Evolutionary conservation across 176 grass and related monocot species (phyloP), one percentile per base, ranked within the genome.

Genomic region (Metroxylon sagu): DNA sequence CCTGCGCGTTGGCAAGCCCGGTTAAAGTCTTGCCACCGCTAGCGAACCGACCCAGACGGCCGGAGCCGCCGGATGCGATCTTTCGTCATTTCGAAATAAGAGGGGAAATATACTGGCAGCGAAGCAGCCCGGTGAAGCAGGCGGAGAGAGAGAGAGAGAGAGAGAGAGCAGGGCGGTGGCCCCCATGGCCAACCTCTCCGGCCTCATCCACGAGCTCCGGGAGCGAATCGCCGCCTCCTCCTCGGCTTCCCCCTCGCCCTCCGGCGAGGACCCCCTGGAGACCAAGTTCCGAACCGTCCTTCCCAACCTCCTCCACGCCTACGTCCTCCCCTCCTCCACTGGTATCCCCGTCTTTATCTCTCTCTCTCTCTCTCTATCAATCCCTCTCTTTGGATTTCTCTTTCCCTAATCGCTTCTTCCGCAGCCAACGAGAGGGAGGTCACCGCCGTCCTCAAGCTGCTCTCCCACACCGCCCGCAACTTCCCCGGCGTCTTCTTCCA

Each of bases 401-500:
- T 35, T 5, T 6, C 25, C 25, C 52, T 77, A 55, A 77, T 52
- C 29, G 4, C 4, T 60, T 54, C 27, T 21, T 59, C 51, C 61
- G 63, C 77, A 90, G 87, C 74, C 3, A 82, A 77, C 74, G 81
- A 77, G 62, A 82, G 78, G 70, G 87, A 97, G 30, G 76, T 79
- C 48, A 82, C 63, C 16, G 92, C 87, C 14, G 77, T 97, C 53
- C 87, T 97, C 1, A 85, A 65, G 65, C 81, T 97, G 64, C 83
- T 97, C 53, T 73, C 66, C n/a, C 64, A 78, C 66, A 90, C 81
- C 29, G 92, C 92, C 16, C 83, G 63, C 53, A 75, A 87, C 52
- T 80, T 82, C 54, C 92, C 92, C 25, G 83, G 92, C 72, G 87
- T 90, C 52, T 82, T 97, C 78, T 97, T 75, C 80, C 66, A 97